Base-by-base conservation (phyloP, 805 yeast species). In the Zygosaccharomyces gambellarensis region DNA sequence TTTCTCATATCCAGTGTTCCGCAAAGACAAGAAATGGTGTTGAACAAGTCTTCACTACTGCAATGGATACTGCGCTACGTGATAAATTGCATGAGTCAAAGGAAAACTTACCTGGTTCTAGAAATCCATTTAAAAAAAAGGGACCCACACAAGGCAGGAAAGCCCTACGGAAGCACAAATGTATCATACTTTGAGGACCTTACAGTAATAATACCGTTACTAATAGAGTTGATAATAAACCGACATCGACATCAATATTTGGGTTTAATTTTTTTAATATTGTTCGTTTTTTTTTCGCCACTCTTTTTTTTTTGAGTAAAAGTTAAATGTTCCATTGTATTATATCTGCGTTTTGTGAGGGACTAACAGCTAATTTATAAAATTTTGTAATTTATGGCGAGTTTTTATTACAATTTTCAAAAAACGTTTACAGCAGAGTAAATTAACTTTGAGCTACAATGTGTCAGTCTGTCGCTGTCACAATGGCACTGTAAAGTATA, bases 1-100 rank as follows among this genome's bases (percentile, higher is more conserved):
- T 78, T 29, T 82, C 80, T 4, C 92, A 87, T 63, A 67, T 87
- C 45, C 86, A 85, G 64, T 88, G 96, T 63, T 86, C 95, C 6
- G 88, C 96, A 4, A 83, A 81, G 56, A 71, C 77, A 17, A 80
- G 81, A 73, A 74, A 76, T 49, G 87, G 88, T 49, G 79, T 90
- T 8, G 71, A 72, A 43, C 78, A 80, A 30, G 83, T 89, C 1
- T 90, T 90, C 64, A 77, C 84, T 58, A 70, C 74, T 43, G 88
- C 88, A 3, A 60, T 71, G 25, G 51, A 55, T 19, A 53, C 60
- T 3, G 67, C 64, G 1, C 49, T 69, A 45, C 44, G 36, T 30
- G 58, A 53, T 12, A 45, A 31, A 6, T 39, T 56, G 31, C 36
- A 50, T 39, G 42, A 48, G 10, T 38, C 52, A 19, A 43, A 42